A percentile compares a stretch with the other conserved stretches of the same genome.
Conservation (phyloP, 768 basidiomycete genomes). For the Amanita inopinata region DNA sequence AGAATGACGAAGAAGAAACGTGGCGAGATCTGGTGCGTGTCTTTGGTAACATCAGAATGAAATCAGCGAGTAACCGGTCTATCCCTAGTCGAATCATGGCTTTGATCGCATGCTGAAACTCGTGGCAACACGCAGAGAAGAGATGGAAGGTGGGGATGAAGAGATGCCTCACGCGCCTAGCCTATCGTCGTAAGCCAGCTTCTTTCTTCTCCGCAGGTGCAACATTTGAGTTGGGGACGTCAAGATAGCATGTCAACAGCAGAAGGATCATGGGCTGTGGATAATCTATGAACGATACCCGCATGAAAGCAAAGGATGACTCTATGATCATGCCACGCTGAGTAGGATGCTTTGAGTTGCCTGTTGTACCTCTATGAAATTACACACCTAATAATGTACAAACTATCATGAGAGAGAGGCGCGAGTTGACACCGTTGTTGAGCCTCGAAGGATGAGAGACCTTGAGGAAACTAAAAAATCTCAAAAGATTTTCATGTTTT, state of each 20-base stretch:
- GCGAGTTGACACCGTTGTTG: too few relatives aligned
- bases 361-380: not conserved
- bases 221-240: not conserved
- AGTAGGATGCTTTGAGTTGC: not conserved
- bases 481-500: too few relatives aligned
- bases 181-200: not conserved
- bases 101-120: conserved; percentile 60
- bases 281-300: not conserved
- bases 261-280: too few relatives aligned
- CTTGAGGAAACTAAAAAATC: too few relatives aligned
- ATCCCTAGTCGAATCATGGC: conserved; percentile 55
- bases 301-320: not conserved
- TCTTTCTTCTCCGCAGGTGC: too few relatives aligned
- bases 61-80: conserved; percentile 10
- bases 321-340: not conserved
- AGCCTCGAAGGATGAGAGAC: too few relatives aligned
- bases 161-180: not conserved
- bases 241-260: not conserved
- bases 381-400: not conserved
- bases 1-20: conserved; percentile 77
- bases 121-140: conserved; percentile 47
- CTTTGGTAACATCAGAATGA: not conserved
- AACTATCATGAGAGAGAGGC: too few relatives aligned
- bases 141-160: conserved; percentile 21
- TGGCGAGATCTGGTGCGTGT: conserved; percentile 67